These are phyloP conservation scores for Leptodermis oblonga DNA, from an alignment of 257 asterid genomes.

Conservation along the genomic window DNA sequence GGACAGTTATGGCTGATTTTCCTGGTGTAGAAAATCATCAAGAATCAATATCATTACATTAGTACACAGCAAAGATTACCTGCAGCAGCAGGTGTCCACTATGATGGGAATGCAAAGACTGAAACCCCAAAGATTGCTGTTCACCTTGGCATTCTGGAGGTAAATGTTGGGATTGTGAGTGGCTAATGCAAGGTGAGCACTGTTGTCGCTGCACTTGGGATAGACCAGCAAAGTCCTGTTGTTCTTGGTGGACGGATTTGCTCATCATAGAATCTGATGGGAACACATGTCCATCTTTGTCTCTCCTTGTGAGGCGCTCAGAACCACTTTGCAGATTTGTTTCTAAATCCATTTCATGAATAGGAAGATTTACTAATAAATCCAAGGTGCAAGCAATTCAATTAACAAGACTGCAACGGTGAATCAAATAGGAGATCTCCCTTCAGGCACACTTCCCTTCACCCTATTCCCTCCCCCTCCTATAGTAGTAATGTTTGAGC, in stretches of 20 bases:
- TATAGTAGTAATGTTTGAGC: neutral
- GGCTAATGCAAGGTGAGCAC: conserved; percentile 5
- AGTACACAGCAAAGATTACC: conserved; percentile 4
- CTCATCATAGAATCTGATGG: conserved; percentile 5
- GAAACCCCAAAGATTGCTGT: neutral
- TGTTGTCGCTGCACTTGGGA: neutral
- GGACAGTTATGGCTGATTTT: neutral
- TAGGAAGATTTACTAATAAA: neutral
- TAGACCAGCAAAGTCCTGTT: neutral
- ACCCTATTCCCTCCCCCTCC: neutral
- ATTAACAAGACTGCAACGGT: neutral
- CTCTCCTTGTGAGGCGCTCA: neutral
- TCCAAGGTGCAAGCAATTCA: neutral
- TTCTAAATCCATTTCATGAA: conserved; percentile 6
- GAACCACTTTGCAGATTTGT: neutral
- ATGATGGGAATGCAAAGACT: conserved; percentile 6
- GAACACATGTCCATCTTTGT: neutral
- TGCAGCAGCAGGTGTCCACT: neutral
- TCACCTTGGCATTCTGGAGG: neutral
- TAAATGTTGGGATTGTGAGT: neutral
- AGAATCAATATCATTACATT: neutral
- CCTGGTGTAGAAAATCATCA: neutral
- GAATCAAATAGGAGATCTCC: neutral
- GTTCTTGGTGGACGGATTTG: conserved; percentile 10
- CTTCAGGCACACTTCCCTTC: neutral